A percentile compares a stretch with the other conserved stretches of the same genome.
These are phyloP conservation scores for Pseudognaphalium luteoalbum DNA, from an alignment of 129 eudicot genomes.

Conservation along the genomic window DNA sequence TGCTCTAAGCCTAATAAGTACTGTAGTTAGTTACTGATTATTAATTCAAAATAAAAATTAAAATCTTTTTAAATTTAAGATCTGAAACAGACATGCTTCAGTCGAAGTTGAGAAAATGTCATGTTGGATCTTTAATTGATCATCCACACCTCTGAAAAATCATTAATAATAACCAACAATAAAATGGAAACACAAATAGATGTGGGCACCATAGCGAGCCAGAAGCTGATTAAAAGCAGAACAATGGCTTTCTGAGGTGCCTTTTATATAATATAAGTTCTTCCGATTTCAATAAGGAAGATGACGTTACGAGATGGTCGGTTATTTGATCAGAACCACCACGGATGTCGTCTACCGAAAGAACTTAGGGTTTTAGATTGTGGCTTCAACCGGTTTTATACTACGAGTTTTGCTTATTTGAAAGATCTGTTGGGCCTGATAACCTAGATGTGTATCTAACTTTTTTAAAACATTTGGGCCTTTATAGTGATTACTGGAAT, in stretches of 20 bases:
- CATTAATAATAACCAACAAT: no score
- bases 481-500: neutral
- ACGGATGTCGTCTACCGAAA: conserved; percentile 18
- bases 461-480: neutral
- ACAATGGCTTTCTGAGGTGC: conserved; percentile 59
- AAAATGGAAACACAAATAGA: no score
- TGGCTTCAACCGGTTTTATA: conserved; percentile 1
- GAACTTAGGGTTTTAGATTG: conserved; percentile 36
- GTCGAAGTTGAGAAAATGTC: no score
- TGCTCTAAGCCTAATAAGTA: no score
- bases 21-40: no score
- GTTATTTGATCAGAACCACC: conserved; percentile 11
- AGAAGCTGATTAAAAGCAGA: conserved; percentile 39
- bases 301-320: conserved; percentile 22
- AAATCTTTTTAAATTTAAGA: no score
- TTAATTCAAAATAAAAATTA: no score
- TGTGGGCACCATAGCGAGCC: conserved; percentile 69
- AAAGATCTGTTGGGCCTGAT: conserved; percentile 15
- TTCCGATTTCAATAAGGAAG: conserved; percentile 20
- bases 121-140: no score
- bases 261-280: conserved; percentile 24
- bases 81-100: neutral
- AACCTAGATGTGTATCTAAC: neutral
- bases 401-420: neutral
- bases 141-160: no score